These are phyloP conservation scores for Pseudozyma thailandica DNA, from an alignment of 1,284 basidiomycete species.

Conservation along the genomic window DNA sequence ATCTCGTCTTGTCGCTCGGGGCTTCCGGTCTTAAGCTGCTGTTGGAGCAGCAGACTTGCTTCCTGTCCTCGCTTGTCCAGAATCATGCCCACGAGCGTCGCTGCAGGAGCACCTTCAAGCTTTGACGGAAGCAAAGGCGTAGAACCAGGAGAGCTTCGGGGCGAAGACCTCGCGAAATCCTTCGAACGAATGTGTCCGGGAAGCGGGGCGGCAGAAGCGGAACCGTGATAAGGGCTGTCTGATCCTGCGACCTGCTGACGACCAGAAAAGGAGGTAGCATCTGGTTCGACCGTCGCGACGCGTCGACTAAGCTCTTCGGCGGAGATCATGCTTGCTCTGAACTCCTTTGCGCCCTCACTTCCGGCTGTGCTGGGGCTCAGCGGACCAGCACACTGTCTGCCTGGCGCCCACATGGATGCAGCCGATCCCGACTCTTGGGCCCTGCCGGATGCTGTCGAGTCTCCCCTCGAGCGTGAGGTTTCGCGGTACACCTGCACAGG, in stretches of 20 bases:
- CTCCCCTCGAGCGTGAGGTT: neutral
- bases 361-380: neutral
- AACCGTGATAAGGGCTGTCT: neutral
- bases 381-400: neutral
- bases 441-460: neutral
- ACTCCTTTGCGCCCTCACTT: slow-evolving; percentile 2
- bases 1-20: slow-evolving; percentile 36
- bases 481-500: slow-evolving; percentile 23
- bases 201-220: neutral
- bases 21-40: slow-evolving; percentile 53
- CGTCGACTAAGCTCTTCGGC: slow-evolving; percentile 24
- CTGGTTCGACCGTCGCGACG: slow-evolving; percentile 12
- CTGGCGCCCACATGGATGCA: slow-evolving; percentile 38
- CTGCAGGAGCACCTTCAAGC: slow-evolving; percentile 22
- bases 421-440: slow-evolving; percentile 14
- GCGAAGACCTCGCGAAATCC: slow-evolving; percentile 9
- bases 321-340: slow-evolving; percentile 11
- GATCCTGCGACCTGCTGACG: neutral
- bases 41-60: slow-evolving; percentile 59
- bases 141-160: slow-evolving; percentile 11
- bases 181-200: slow-evolving; percentile 5
- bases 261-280: neutral
- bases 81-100: slow-evolving; percentile 36
- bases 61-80: slow-evolving; percentile 47
- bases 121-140: slow-evolving; percentile 8